Evolutionary conservation across 176 grass and related monocot species (phyloP).

Genomic region (Aegilops sharonensis): DNA sequence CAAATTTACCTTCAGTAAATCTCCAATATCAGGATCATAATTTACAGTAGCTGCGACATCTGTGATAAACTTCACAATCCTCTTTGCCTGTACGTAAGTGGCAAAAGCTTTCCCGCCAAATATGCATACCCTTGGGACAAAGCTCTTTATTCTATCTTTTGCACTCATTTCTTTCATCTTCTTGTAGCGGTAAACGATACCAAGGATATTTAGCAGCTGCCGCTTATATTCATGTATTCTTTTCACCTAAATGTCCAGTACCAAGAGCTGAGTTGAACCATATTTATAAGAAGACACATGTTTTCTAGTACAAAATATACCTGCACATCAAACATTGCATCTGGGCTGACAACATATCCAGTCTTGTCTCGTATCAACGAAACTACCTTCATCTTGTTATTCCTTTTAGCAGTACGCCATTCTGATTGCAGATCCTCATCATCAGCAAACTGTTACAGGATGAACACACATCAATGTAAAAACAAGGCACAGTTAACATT

Average conservation of each 20-base stretch:
- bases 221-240: conserved; percentile 98
- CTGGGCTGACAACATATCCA: conserved; percentile 91
- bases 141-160: conserved; percentile 64
- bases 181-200: conserved; percentile 97
- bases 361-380: conserved; percentile 91
- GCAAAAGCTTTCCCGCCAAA: conserved; percentile 99
- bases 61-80: conserved; percentile 96
- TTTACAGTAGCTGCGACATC: conserved; percentile 92
- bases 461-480: conserved; percentile 14
- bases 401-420: conserved; percentile 77
- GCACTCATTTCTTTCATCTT: conserved; percentile 98
- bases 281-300: background rate
- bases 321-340: conserved; percentile 99
- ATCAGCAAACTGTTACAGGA: conserved; percentile 72
- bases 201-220: conserved; percentile 91
- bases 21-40: conserved; percentile 90
- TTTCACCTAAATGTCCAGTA: conserved; percentile 75
- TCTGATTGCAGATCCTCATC: conserved; percentile 81
- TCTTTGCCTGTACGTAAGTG: conserved; percentile 95
- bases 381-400: conserved; percentile 77
- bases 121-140: conserved; percentile 93
- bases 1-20: conserved; percentile 83
- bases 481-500: background rate
- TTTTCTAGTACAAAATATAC: conserved; percentile 50
- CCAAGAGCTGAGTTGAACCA: conserved; percentile 9